Evolutionary conservation across 2,329 filamentous ascomycete species (phyloP).

Genomic region (Nectriaceae sp.): DNA sequence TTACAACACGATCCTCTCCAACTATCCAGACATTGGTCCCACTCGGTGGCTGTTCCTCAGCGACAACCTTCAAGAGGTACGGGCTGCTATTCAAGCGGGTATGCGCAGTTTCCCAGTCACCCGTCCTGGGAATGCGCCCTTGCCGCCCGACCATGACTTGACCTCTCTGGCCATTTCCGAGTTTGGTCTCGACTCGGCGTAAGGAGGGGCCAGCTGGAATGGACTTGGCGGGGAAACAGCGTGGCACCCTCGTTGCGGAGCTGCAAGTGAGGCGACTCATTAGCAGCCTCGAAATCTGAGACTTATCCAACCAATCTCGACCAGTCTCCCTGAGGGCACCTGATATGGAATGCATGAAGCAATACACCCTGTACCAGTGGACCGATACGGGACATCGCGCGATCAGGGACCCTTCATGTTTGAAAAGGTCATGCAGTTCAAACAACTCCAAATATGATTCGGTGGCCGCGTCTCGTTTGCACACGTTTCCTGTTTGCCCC

Average conservation of each 20-base stretch:
- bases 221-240: slow-evolving; percentile 11
- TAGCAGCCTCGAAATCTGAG: slow-evolving; percentile 28
- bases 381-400: slow-evolving; percentile 15
- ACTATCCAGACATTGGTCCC: slow-evolving; percentile 44
- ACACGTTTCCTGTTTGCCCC: slow-evolving; percentile 6
- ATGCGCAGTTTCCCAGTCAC: slow-evolving; percentile 64
- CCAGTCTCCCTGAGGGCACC: slow-evolving; percentile 18
- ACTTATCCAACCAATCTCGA: slow-evolving; percentile 24
- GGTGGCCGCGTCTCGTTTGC: slow-evolving; percentile 4
- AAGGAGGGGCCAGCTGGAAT: slow-evolving; percentile 20
- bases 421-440: slow-evolving; percentile 15
- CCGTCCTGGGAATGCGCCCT: slow-evolving; percentile 69
- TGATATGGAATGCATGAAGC: slow-evolving; percentile 21
- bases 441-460: slow-evolving; percentile 8
- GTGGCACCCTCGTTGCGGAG: slow-evolving; percentile 25
- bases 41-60: slow-evolving; percentile 74
- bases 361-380: slow-evolving; percentile 17
- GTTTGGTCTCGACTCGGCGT: slow-evolving; percentile 32
- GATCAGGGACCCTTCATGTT: slow-evolving; percentile 6
- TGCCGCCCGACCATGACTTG: slow-evolving; percentile 52
- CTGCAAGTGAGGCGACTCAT: slow-evolving; percentile 23
- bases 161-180: slow-evolving; percentile 36
- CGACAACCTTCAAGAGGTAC: slow-evolving; percentile 73
- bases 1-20: slow-evolving; percentile 64
- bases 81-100: slow-evolving; percentile 62